phyloP scores from a whole-genome alignment of 2,329 filamentous ascomycete genomes.

The Biscogniauxia mediterranea region DNA sequence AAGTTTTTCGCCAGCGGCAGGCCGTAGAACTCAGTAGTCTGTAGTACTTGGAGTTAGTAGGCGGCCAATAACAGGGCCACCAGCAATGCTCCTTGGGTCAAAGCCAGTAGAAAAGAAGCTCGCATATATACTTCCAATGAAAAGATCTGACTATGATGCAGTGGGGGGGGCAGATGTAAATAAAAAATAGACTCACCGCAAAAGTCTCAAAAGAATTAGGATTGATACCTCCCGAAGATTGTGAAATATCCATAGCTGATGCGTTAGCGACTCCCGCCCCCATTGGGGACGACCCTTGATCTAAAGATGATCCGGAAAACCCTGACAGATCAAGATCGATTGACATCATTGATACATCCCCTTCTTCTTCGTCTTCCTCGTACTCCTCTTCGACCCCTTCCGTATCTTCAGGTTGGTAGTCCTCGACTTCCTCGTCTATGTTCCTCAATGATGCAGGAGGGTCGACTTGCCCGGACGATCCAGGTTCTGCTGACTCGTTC shows the following conservation, averaged over 20 bases:
- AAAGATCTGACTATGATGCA: too few relatives aligned
- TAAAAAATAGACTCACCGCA: background rate
- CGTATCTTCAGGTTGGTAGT: background rate
- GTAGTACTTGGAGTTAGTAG: too few relatives aligned
- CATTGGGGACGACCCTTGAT: background rate
- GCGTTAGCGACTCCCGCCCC: background rate
- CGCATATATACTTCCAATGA: too few relatives aligned
- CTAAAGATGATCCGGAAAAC: background rate
- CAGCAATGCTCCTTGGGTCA: too few relatives aligned
- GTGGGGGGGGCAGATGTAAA: too few relatives aligned
- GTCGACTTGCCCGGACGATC: too few relatives aligned
- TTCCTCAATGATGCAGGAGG: background rate
- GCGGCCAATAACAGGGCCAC: too few relatives aligned
- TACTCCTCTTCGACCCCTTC: background rate
- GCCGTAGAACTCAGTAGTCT: background rate
- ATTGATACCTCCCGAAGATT: too few relatives aligned
- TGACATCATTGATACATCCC: background rate
- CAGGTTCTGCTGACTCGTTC: too few relatives aligned
- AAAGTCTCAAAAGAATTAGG: background rate
- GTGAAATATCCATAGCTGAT: too few relatives aligned
- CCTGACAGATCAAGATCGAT: background rate
- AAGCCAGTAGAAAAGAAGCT: too few relatives aligned
- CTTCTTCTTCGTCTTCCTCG: background rate
- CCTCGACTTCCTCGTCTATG: background rate
- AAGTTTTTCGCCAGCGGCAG: background rate